Evolutionary conservation across 345 rosid species (phyloP).

Genomic region (Gossypium herbaceum): DNA sequence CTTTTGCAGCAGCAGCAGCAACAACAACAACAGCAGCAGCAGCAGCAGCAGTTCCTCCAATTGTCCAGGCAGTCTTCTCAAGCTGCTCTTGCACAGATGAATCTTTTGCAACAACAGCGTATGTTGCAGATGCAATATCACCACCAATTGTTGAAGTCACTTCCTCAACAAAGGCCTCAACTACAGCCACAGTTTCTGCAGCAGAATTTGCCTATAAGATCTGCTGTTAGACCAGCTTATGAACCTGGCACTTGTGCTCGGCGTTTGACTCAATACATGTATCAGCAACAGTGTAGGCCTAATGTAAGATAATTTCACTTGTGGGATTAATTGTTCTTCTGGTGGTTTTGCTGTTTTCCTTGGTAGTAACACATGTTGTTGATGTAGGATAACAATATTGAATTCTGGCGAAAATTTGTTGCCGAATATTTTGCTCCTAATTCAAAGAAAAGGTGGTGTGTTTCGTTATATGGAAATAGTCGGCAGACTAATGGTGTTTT

Average conservation of each 20-base stretch:
- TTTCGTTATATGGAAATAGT: constrained; percentile 72
- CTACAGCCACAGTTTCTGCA: constrained; percentile 52
- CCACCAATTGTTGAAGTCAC: constrained; percentile 53
- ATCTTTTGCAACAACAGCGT: constrained; percentile 52
- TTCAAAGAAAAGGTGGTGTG: constrained; percentile 76
- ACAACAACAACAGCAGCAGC: constrained; percentile 31
- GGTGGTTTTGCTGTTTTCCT: background rate
- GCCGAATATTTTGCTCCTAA: constrained; percentile 63
- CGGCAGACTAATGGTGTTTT: constrained; percentile 68
- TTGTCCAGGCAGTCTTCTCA: constrained; percentile 70
- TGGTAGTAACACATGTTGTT: constrained; percentile 12
- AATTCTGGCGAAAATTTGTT: constrained; percentile 72
- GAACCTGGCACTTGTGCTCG: constrained; percentile 80
- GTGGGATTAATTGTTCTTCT: background rate
- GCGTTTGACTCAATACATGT: constrained; percentile 58
- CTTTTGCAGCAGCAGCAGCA: constrained; percentile 32
- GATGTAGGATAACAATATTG: constrained; percentile 70
- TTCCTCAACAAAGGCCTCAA: constrained; percentile 53
- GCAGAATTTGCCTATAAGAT: constrained; percentile 53
- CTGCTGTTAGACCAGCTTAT: constrained; percentile 48
- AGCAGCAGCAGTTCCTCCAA: constrained; percentile 55
- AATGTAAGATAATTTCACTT: constrained; percentile 36
- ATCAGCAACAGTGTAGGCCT: constrained; percentile 68
- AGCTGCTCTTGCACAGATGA: constrained; percentile 53
- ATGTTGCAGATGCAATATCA: constrained; percentile 52